Percentiles rank a stretch among this genome's conserved stretches.
Conservation (phyloP, 352 stramenopile species). For the Phytopythium vexans region DNA sequence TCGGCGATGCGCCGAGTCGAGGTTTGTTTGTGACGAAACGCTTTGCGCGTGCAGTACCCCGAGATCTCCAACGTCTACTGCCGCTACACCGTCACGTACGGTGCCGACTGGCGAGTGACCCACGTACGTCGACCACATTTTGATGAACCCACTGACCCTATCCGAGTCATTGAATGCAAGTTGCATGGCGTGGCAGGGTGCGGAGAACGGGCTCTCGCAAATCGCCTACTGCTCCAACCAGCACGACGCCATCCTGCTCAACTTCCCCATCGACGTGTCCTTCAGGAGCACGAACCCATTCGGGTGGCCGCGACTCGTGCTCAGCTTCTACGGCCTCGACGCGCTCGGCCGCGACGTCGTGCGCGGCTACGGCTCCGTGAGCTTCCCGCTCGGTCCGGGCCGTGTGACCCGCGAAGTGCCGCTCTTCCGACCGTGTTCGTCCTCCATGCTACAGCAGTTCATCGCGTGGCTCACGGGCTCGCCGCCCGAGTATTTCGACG, state of each 20-base stretch:
- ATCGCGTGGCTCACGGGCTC: slow-evolving; percentile 86
- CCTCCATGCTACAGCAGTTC: slow-evolving; percentile 83
- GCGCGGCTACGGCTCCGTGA: slow-evolving; percentile 88
- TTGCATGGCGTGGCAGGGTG: slow-evolving; percentile 27
- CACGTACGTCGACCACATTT: slow-evolving; percentile 43
- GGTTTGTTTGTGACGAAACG: not conserved
- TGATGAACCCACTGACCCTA: not conserved
- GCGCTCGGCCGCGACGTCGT: slow-evolving; percentile 88
- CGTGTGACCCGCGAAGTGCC: slow-evolving; percentile 63
- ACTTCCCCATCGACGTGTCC: slow-evolving; percentile 95
- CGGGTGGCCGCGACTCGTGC: slow-evolving; percentile 91
- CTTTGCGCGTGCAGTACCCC: slow-evolving; percentile 40
- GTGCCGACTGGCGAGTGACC: slow-evolving; percentile 90
- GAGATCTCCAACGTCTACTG: slow-evolving; percentile 90
- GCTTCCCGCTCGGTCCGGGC: slow-evolving; percentile 73
- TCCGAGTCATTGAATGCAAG: too few relatives aligned
- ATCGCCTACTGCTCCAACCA: slow-evolving; percentile 65
- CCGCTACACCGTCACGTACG: slow-evolving; percentile 90
- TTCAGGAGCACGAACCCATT: slow-evolving; percentile 95
- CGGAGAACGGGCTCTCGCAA: slow-evolving; percentile 86
- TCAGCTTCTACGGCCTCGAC: slow-evolving; percentile 90
- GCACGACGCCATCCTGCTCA: slow-evolving; percentile 85
- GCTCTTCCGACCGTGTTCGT: slow-evolving; percentile 88
- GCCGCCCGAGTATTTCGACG: slow-evolving; percentile 88
- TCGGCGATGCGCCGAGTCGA: not conserved